Evolutionary conservation across 2,329 filamentous ascomycete genomes (phyloP).

Genomic region (Acrocalymma vagum): DNA sequence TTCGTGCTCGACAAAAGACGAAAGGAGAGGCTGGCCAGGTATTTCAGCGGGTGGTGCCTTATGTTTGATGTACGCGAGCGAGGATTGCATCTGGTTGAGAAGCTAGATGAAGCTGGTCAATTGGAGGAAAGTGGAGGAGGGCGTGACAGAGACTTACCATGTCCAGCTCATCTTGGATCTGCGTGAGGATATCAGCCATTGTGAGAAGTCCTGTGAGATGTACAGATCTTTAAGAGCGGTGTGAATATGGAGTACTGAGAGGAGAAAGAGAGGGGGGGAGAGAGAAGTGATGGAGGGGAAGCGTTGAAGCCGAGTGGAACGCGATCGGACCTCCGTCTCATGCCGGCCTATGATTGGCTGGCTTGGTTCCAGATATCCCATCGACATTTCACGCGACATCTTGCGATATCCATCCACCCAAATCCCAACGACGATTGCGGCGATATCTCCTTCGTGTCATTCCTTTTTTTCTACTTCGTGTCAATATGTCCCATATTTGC

Average conservation of each 20-base stretch:
- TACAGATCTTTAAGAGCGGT: too few species aligned
- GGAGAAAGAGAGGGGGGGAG: slow-evolving; percentile 1
- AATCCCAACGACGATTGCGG: not conserved
- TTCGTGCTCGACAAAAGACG: slow-evolving; percentile 41
- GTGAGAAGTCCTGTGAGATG: too few species aligned
- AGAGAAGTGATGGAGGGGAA: not conserved
- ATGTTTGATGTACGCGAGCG: slow-evolving; percentile 54
- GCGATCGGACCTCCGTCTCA: too few species aligned
- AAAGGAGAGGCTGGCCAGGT: slow-evolving; percentile 51
- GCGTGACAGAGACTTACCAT: slow-evolving; percentile 62
- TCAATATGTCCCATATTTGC: slow-evolving; percentile 30
- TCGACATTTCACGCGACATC: slow-evolving; percentile 27
- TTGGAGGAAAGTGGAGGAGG: not conserved
- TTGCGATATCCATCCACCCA: slow-evolving; percentile 7
- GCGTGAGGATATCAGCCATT: slow-evolving; percentile 81
- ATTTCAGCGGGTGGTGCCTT: slow-evolving; percentile 53
- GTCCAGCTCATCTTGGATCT: slow-evolving; percentile 85
- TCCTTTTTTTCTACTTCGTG: slow-evolving; percentile 16
- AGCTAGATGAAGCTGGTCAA: slow-evolving; percentile 41
- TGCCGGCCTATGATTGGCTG: too few species aligned
- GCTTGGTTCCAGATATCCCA: slow-evolving; percentile 24
- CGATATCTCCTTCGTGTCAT: slow-evolving; percentile 1
- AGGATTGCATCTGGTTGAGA: slow-evolving; percentile 57
- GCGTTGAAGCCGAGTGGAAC: slow-evolving; percentile 4
- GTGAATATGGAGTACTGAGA: not conserved